These are phyloP conservation scores for Rauvolfia tetraphylla DNA, from an alignment of 257 asterid genomes.

Conservation along the genomic window DNA sequence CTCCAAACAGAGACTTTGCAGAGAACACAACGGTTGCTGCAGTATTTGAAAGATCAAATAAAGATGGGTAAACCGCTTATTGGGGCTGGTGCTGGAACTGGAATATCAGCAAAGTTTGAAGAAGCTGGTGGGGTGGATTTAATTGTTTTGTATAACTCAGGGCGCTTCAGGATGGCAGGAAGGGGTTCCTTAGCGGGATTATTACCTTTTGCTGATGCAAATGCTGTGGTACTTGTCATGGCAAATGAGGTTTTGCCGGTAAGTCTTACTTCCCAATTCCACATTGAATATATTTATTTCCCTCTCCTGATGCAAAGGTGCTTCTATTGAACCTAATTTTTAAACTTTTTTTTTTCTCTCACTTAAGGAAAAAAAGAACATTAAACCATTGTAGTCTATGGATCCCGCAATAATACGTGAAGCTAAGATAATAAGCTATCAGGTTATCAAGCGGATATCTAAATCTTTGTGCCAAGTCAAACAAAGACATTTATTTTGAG, in stretches of 20 bases:
- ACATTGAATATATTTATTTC: neutral
- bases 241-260: conserved; percentile 97
- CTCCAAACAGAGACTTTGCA: conserved; percentile 67
- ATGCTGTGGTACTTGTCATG: conserved; percentile 91
- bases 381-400: neutral
- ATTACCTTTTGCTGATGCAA: conserved; percentile 98
- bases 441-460: neutral
- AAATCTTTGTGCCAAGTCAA: neutral
- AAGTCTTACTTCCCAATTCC: conserved; percentile 27
- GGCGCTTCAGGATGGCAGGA: conserved; percentile 98
- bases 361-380: neutral
- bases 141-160: conserved; percentile 86
- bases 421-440: neutral
- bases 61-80: conserved; percentile 70
- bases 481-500: neutral
- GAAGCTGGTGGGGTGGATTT: conserved; percentile 97
- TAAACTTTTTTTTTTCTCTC: neutral
- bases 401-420: neutral
- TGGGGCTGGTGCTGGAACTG: conserved; percentile 99
- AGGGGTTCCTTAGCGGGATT: conserved; percentile 97
- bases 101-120: conserved; percentile 98
- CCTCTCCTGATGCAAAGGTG: neutral
- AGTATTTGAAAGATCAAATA: conserved; percentile 62
- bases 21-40: conserved; percentile 52
- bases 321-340: neutral